Evolutionary conservation across 2,329 filamentous ascomycete genomes (phyloP), one percentile per base, ranked within the genome.

Genomic region (Diplodia sapinea): DNA sequence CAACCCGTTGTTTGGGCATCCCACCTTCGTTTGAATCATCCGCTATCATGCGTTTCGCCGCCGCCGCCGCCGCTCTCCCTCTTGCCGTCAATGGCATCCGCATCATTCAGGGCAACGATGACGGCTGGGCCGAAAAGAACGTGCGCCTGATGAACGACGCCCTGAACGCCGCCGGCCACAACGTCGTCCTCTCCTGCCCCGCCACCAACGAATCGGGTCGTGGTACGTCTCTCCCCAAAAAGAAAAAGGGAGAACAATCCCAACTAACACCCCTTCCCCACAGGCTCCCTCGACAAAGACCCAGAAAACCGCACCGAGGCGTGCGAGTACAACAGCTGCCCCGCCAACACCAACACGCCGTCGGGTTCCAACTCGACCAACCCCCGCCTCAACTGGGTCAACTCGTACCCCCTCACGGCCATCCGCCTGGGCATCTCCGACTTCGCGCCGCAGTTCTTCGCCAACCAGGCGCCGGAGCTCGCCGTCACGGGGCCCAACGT

Each of bases 101-200:
- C 71, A 86, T 89, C 72, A 74, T 92, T 65, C 86, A 89, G 67
- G 85, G 85, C 70, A 92, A 92, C 76, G 89, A 92, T 71, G 90
- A 92, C 74, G 89, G 90, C 40, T 92, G 90, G 90, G 88, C 89
- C 5, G 89, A 91, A 79, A 83, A 84, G 50, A 90, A 91, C 73
- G 79, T 89, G 61, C 85, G 89, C 17, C 82, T 83, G 0, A 80
- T 91, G 63, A 86, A 89, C 77, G 77, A 86, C 64, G 80, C 82
- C 13, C 78, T 92, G 50, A 82, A 78, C 11, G 77, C 77, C 1
- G 83, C 85, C 1, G 87, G 87, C 0, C 85, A 91, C 71, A 80
- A 86, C 11, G 87, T 88, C 9, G 81, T 91, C 11, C 81, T 92
- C 6, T 90, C 88, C 0, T 87, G 82, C 0, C 89, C 90, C 0